phyloP scores from a whole-genome alignment of 345 rosid species.

The Excoecaria agallocha region DNA sequence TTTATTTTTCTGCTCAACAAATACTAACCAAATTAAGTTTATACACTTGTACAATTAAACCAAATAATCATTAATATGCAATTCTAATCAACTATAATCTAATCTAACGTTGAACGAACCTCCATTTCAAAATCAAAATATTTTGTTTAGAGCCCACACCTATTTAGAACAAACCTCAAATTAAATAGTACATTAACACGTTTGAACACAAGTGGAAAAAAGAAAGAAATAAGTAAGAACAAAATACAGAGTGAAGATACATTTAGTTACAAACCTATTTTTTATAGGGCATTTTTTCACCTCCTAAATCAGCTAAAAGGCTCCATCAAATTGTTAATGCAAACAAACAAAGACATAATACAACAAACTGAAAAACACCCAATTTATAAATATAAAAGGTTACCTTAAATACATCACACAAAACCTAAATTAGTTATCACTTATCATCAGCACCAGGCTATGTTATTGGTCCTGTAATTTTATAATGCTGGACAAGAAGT shows the following conservation, averaged over 20 bases:
- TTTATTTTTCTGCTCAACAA: too few relatives aligned
- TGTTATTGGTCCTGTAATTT: too few relatives aligned
- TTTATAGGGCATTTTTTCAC: constrained; percentile 15
- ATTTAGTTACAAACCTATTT: constrained; percentile 30
- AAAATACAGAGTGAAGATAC: constrained; percentile 14
- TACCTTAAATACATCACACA: constrained; percentile 63
- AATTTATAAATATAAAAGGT: constrained; percentile 31
- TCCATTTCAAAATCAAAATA: not conserved
- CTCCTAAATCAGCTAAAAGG: constrained; percentile 24
- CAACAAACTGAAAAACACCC: constrained; percentile 27
- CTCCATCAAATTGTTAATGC: constrained; percentile 16
- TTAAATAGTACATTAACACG: constrained; percentile 1
- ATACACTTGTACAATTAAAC: too few relatives aligned
- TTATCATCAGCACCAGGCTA: constrained; percentile 25
- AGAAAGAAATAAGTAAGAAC: constrained; percentile 12
- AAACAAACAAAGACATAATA: constrained; percentile 14
- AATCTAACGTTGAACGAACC: too few relatives aligned
- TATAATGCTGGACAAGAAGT: too few relatives aligned
- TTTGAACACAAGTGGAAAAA: constrained; percentile 1
- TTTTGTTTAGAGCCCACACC: constrained; percentile 9
- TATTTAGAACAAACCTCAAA: constrained; percentile 14
- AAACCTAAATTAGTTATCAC: constrained; percentile 48
- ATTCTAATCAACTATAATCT: too few relatives aligned
- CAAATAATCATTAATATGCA: too few relatives aligned
- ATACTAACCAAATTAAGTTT: too few relatives aligned